phyloP scores from a whole-genome alignment of 768 basidiomycete genomes.

The Boletellus ananiceps region DNA sequence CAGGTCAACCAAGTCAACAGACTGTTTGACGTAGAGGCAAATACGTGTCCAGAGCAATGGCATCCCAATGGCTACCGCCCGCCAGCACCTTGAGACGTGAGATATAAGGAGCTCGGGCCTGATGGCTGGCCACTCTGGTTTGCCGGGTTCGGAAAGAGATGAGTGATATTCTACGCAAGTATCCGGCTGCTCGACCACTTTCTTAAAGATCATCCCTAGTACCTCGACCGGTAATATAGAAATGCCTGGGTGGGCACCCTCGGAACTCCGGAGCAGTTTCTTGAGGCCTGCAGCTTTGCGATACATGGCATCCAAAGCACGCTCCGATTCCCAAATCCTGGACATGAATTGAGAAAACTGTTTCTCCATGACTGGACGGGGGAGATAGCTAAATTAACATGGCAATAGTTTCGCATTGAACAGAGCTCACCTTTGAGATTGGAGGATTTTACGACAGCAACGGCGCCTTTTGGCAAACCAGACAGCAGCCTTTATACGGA shows the following conservation, averaged over 20 bases:
- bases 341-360: constrained; percentile 20
- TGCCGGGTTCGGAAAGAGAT: constrained; percentile 1
- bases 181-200: constrained; percentile 10
- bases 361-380: constrained; percentile 4
- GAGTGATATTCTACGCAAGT: neutral
- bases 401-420: neutral
- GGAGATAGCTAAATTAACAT: neutral
- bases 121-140: constrained; percentile 5
- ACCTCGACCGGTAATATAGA: constrained; percentile 27
- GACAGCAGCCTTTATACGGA: constrained; percentile 12
- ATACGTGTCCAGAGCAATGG: constrained; percentile 39
- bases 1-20: constrained; percentile 22
- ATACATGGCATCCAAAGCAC: constrained; percentile 17
- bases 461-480: neutral
- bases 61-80: constrained; percentile 34
- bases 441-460: neutral
- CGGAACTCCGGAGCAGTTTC: constrained; percentile 2
- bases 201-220: constrained; percentile 24
- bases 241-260: constrained; percentile 1
- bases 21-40: constrained; percentile 24
- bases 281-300: constrained; percentile 13
- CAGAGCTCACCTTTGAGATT: constrained; percentile 8
- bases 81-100: constrained; percentile 42
- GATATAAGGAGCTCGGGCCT: constrained; percentile 35
- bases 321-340: constrained; percentile 17